A percentile compares a stretch with the other conserved stretches of the same genome.
Evolutionary conservation across 345 rosid genomes (phyloP).

Genomic region (Laguncularia racemosa): DNA sequence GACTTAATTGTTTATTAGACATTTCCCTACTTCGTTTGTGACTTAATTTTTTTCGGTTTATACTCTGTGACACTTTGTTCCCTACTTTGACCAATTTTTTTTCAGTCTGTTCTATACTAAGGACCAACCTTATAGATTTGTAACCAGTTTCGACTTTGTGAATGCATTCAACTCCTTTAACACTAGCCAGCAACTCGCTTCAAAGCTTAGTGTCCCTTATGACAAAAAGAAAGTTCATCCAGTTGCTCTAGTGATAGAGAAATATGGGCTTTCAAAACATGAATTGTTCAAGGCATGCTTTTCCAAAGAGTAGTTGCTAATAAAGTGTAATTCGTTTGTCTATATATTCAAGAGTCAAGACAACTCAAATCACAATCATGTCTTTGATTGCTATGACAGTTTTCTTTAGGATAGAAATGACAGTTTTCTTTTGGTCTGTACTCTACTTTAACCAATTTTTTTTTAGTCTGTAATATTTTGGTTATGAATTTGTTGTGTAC

Average conservation of each 20-base stretch:
- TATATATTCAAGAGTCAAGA: conserved; percentile 43
- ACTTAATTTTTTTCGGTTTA: too few species aligned
- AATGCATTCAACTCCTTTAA: conserved; percentile 26
- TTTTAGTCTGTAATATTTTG: too few species aligned
- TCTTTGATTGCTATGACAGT: conserved; percentile 29
- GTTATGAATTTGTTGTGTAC: too few species aligned
- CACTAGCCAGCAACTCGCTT: conserved; percentile 21
- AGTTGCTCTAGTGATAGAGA: conserved; percentile 27
- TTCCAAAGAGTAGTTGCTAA: conserved; percentile 33
- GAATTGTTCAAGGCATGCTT: conserved; percentile 44
- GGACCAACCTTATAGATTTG: conserved; percentile 23
- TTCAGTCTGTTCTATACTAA: too few species aligned
- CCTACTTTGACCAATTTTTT: too few species aligned
- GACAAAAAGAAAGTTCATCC: conserved; percentile 25
- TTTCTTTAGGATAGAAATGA: conserved; percentile 32
- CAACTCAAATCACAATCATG: conserved; percentile 36
- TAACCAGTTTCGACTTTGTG: conserved; percentile 27
- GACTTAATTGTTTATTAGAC: too few species aligned
- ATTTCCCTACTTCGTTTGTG: too few species aligned
- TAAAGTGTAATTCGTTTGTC: conserved; percentile 29
- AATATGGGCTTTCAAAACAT: conserved; percentile 37
- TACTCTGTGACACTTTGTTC: too few species aligned
- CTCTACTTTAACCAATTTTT: too few species aligned
- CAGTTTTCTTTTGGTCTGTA: too few species aligned
- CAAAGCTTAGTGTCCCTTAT: conserved; percentile 21